Percentiles rank a stretch among this genome's conserved stretches.
Conservation (phyloP, 495 filamentous ascomycete species). For the Penicillium verhagenii region DNA sequence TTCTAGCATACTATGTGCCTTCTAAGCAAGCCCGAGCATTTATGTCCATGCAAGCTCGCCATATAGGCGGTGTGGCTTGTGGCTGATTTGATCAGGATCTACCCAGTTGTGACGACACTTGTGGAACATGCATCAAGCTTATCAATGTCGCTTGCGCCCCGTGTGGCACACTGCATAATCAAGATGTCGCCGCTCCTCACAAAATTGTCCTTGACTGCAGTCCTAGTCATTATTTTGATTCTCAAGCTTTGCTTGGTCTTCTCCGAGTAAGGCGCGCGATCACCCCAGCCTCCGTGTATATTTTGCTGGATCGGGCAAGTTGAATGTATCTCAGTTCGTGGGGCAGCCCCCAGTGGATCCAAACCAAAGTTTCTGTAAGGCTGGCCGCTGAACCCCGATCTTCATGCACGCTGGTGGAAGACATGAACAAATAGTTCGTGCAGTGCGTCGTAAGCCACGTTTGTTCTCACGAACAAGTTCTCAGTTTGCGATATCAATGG, state of each 20-base stretch:
- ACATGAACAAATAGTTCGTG: background rate
- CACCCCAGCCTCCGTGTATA: background rate
- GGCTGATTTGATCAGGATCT: background rate
- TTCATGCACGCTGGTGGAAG: no score
- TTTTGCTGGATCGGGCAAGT: background rate
- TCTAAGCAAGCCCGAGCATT: no score
- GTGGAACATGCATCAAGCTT: background rate
- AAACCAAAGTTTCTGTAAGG: background rate
- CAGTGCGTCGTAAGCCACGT: no score
- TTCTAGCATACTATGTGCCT: no score
- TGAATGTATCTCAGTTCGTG: background rate
- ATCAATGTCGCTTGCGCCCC: background rate
- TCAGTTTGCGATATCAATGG: no score
- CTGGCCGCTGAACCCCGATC: no score
- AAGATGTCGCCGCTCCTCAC: no score
- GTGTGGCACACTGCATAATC: background rate
- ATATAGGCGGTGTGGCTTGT: conserved; percentile 3
- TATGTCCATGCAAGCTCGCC: background rate
- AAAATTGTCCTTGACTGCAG: no score
- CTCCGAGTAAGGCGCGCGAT: background rate
- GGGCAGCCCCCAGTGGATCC: background rate
- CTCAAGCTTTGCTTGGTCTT: background rate
- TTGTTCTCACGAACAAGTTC: no score
- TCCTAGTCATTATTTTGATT: background rate
- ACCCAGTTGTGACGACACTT: conserved; percentile 1